Percentiles rank a stretch among this genome's conserved stretches.
Evolutionary conservation across 176 grass and related monocot species (phyloP).

Genomic region (Aegilops longissima): DNA sequence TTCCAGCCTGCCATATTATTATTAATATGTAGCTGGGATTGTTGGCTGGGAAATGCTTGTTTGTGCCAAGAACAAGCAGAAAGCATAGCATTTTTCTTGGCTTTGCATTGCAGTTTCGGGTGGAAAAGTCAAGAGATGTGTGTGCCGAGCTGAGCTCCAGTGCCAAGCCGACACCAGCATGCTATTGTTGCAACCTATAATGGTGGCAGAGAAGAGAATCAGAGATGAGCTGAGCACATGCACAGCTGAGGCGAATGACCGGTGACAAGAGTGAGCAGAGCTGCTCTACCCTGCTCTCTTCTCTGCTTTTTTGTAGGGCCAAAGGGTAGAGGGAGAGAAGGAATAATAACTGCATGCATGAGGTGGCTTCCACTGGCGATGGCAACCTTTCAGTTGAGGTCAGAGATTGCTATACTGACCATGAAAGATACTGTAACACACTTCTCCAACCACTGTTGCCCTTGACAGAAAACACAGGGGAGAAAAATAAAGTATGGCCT

Average conservation of each 20-base stretch:
- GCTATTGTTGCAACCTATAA: not conserved
- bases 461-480: not conserved
- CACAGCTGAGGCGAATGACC: not conserved
- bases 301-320: not conserved
- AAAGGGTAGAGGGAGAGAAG: not conserved
- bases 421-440: conserved; percentile 21
- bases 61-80: too few relatives aligned
- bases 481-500: too few relatives aligned
- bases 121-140: not conserved
- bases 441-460: not conserved
- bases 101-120: not conserved
- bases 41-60: too few relatives aligned
- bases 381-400: not conserved
- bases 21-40: too few relatives aligned
- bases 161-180: too few relatives aligned
- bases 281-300: conserved; percentile 18
- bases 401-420: not conserved
- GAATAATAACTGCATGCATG: not conserved
- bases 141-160: too few relatives aligned
- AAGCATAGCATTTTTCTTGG: not conserved
- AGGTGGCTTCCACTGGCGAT: conserved; percentile 11
- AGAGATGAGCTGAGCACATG: not conserved
- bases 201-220: not conserved
- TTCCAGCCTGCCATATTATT: not conserved
- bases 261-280: not conserved